Evolutionary conservation across 1,139 yeast species (phyloP), one percentile per base, ranked within the genome.

Genomic region (Protomyces macrosporus): DNA sequence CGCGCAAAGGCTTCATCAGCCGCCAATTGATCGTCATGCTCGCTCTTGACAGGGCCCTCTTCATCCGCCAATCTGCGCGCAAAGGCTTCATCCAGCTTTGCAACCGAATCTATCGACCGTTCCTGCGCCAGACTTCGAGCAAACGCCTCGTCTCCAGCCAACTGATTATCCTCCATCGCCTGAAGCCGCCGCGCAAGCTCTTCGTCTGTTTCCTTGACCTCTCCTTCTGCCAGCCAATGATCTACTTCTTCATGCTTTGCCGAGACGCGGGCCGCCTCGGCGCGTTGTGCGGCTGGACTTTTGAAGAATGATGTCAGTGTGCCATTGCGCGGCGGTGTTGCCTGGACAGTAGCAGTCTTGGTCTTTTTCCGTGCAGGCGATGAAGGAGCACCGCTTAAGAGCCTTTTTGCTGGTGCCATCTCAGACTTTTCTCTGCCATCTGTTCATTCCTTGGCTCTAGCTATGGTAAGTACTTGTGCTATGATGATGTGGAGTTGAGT

Each of bases 161-260:
- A 10, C 45, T 58, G 62, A 34, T 52, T 58, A 40, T 58, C 62
- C 45, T 58, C 62, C 10, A 60, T 58, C 23, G 66, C 67, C 56
- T 68, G 70, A 6, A 68, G 45, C 34, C 51, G 57, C 23, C 69
- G 57, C 6, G 70, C 70, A n/a, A 63, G 32, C 36, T 48, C 65
- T 54, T 68, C 70, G 45, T 68, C 70, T 1, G 57, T 58, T 42
- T 42, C 48, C 23, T 23, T 2, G 10, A 1, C 30, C 2, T 14
- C 48, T 6, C 32, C 9, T 30, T 42, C 48, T 16, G 23, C 16
- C 12, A 42, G 48, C 48, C 48, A 42, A 23, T 42, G 6, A 7
- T 42, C 48, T 30, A 42, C 23, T 7, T 42, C 48, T 9, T 14
- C 48, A 42, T 42, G 12, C 23, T 42, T 42, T 5, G 48, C 23